Evolutionary conservation across 768 basidiomycete genomes (phyloP), one percentile per base, ranked within the genome.

Genomic region (Arthromyces matolae): DNA sequence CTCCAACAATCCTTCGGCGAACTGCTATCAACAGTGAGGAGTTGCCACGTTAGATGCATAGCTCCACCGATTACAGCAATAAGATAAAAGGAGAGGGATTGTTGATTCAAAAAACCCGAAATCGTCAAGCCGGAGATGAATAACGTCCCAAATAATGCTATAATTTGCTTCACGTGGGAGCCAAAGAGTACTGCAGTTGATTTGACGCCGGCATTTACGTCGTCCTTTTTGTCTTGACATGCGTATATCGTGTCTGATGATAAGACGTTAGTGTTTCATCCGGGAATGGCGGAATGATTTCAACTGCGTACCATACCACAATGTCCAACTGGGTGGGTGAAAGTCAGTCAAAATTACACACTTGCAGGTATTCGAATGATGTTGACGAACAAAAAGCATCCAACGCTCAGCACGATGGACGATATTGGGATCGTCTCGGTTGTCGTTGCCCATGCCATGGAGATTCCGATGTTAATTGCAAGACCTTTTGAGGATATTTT

Each of bases 101-200:
- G 63, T 9, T 35, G 25, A 43, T 66, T 67, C 35, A 64, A 45
- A 27, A 61, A 20, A 4, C 65, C 66, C 6, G 62, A 60, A 32
- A 55, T 18, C 10, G 56, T 37, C 8, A 71, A 47, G 14, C 57
- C 53, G 16, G 42, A 34, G 19, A 67, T 42, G 19, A 69, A 55
- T 1, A 57, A 13, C 8, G 45, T 35, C 0, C 59, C 64, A 51
- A 83, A 77, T 19, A 63, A 48, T 10, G 70, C 56, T 13, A 83
- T 68, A 44, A 81, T 67, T 2, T 67, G 65, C 28, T 69, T 65
- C 20, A 77, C 68, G 24, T 65, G 58, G 12, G 62, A 56, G 16
- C 75, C 78, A 59, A 83, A 83, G n/a, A 81, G 70, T 12, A 83
- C 63, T 0, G 81, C 81, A 37, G 80, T 83, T 1, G 80, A 82